Evolutionary conservation across 768 basidiomycete species (phyloP).

Genomic region (Auriscalpium microsporum): DNA sequence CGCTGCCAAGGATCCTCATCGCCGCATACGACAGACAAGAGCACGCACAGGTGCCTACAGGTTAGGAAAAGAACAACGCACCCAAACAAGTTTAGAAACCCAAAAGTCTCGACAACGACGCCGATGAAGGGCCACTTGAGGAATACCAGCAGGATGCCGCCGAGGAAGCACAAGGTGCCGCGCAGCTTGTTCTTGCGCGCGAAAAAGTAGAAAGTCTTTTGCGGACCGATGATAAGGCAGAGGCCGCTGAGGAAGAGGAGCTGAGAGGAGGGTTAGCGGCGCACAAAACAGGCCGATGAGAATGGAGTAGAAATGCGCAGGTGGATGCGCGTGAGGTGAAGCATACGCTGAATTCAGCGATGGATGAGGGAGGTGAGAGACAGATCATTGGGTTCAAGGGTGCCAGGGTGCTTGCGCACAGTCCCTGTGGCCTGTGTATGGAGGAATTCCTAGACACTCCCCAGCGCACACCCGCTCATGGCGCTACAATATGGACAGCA

Average conservation of each 20-base stretch:
- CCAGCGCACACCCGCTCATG: no score
- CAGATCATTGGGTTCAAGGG: no score
- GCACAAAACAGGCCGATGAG: background rate
- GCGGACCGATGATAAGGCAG: conserved; percentile 93
- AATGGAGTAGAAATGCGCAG: background rate
- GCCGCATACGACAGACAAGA: no score
- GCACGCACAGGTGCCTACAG: background rate
- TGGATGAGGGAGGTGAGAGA: no score
- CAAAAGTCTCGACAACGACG: conserved; percentile 89
- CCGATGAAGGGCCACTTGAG: conserved; percentile 93
- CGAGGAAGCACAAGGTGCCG: conserved; percentile 81
- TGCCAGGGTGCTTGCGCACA: no score
- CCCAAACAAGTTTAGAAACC: conserved; percentile 98
- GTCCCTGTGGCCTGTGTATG: no score
- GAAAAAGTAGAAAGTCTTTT: conserved; percentile 98
- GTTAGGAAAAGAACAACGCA: conserved; percentile 28
- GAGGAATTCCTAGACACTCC: no score
- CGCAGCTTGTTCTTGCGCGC: conserved; percentile 91
- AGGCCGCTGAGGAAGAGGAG: conserved; percentile 91
- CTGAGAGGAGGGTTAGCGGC: conserved; percentile 32
- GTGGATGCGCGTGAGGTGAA: no score
- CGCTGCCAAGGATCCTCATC: background rate
- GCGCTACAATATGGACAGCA: background rate
- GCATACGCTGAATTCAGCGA: no score
- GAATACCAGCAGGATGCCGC: conserved; percentile 89